Evolutionary conservation across 352 stramenopile species (phyloP).

Genomic region (Phytophthora sp.): DNA sequence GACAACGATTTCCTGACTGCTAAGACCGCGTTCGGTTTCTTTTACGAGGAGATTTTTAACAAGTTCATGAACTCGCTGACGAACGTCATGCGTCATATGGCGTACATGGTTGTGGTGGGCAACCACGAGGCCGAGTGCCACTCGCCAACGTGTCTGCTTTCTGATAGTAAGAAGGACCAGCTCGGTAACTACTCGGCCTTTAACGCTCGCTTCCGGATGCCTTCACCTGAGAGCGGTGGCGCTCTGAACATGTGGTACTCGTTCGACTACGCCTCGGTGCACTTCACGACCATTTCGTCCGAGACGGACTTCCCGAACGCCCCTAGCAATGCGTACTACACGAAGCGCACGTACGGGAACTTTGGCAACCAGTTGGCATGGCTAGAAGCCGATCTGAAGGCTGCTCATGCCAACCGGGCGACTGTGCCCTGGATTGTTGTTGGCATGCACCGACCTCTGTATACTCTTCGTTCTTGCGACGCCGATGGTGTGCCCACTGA

Average conservation of each 20-base stretch:
- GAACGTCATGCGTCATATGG: slow-evolving; percentile 41
- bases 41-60: slow-evolving; percentile 64
- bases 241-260: slow-evolving; percentile 54
- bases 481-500: slow-evolving; percentile 21
- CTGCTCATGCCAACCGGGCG: slow-evolving; percentile 47
- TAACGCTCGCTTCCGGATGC: slow-evolving; percentile 48
- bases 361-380: slow-evolving; percentile 58
- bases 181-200: slow-evolving; percentile 68
- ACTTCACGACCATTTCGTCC: slow-evolving; percentile 74
- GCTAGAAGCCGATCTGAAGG: slow-evolving; percentile 61
- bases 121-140: slow-evolving; percentile 77
- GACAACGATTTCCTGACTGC: slow-evolving; percentile 38
- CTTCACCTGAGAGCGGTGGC: slow-evolving; percentile 41
- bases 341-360: slow-evolving; percentile 34
- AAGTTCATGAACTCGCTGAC: slow-evolving; percentile 68
- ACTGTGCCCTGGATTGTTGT: slow-evolving; percentile 64
- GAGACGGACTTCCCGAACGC: slow-evolving; percentile 60
- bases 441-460: slow-evolving; percentile 59
- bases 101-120: slow-evolving; percentile 73
- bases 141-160: slow-evolving; percentile 43
- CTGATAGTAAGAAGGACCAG: slow-evolving; percentile 27
- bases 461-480: slow-evolving; percentile 43
- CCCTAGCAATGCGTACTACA: slow-evolving; percentile 46
- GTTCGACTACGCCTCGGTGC: slow-evolving; percentile 51
- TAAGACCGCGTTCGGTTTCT: slow-evolving; percentile 36